Conservation (phyloP, 2,329 filamentous ascomycete genomes). For the Triangularia verruculosa region DNA sequence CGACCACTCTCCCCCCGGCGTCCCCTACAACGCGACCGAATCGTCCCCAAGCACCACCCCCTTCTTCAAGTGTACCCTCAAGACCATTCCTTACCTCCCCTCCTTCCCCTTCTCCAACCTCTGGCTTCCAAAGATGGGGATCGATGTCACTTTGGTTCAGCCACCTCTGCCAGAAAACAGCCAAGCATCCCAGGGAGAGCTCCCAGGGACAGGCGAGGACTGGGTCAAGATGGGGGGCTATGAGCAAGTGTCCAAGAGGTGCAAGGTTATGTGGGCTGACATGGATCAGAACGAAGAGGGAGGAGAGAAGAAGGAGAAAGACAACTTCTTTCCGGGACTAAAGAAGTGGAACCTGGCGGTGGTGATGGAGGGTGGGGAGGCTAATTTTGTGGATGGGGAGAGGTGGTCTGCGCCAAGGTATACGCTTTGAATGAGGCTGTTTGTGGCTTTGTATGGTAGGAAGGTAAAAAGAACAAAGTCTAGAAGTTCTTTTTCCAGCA, state of each 20-base stretch:
- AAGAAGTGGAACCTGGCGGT: conserved; percentile 33
- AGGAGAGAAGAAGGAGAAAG: conserved; percentile 15
- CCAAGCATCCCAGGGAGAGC: conserved; percentile 38
- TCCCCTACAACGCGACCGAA: conserved; percentile 32
- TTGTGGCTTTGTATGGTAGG: not conserved
- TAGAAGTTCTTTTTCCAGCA: not conserved
- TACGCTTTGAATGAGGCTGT: not conserved
- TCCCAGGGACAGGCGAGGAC: conserved; percentile 42
- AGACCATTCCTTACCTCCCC: conserved; percentile 41
- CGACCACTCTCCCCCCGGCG: conserved; percentile 30
- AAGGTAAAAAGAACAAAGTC: not conserved
- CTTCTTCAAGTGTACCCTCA: conserved; percentile 47
- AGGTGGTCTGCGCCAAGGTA: conserved; percentile 16
- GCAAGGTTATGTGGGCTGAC: conserved; percentile 47
- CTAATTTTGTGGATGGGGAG: conserved; percentile 28
- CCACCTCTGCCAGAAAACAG: conserved; percentile 46
- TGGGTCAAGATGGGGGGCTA: conserved; percentile 42
- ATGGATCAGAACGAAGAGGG: conserved; percentile 38
- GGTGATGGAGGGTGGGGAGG: conserved; percentile 28
- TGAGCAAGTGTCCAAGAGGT: conserved; percentile 29
- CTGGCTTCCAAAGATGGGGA: conserved; percentile 39
- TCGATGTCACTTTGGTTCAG: conserved; percentile 44
- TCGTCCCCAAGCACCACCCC: conserved; percentile 35
- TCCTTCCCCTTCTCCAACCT: conserved; percentile 43
- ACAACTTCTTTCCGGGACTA: conserved; percentile 35